Percentiles rank a stretch among this genome's conserved stretches.
Evolutionary conservation across 2,329 filamentous ascomycete species (phyloP).

Genomic region (Pseudogymnoascus sp.): DNA sequence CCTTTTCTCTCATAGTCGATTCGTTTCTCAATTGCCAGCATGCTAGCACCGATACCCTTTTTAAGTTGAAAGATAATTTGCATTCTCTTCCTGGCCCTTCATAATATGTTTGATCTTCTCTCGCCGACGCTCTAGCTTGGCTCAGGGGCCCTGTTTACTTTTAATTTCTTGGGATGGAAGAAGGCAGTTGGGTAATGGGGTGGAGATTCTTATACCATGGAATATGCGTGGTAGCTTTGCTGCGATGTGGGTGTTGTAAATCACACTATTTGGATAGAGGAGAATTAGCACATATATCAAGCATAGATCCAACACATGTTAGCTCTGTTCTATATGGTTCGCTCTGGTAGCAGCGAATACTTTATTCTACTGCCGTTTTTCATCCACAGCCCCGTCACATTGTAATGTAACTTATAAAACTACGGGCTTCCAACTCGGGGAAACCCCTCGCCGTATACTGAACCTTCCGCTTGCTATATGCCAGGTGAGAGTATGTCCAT

Average conservation of each 20-base stretch:
- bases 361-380: background rate
- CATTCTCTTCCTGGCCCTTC: background rate
- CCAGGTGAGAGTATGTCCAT: no score
- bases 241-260: background rate
- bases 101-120: background rate
- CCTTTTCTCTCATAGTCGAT: background rate
- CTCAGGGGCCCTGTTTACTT: background rate
- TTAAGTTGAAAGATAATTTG: background rate
- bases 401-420: background rate
- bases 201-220: background rate
- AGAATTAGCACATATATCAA: background rate
- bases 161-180: background rate
- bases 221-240: background rate
- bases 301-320: background rate
- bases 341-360: background rate
- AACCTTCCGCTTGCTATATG: no score
- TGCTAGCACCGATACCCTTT: background rate
- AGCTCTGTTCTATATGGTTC: background rate
- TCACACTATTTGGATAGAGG: background rate
- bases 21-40: background rate
- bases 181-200: background rate
- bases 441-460: background rate
- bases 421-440: background rate
- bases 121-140: background rate
- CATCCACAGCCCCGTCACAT: background rate